Evolutionary conservation across 805 yeast genomes (phyloP).

Genomic region (Candida maris): DNA sequence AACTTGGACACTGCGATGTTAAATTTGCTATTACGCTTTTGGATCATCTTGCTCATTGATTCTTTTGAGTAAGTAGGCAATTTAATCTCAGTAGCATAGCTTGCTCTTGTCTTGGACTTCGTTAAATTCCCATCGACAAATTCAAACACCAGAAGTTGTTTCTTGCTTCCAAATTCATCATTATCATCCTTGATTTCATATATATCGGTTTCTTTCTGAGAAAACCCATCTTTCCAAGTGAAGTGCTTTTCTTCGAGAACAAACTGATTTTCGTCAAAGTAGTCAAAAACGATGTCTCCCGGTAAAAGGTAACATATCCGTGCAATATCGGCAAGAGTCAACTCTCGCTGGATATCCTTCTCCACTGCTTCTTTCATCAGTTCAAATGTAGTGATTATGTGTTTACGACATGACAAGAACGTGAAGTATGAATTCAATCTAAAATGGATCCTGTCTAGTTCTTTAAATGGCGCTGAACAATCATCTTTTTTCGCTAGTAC

Average conservation of each 20-base stretch:
- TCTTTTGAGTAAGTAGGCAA: conserved; percentile 50
- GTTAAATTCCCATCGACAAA: conserved; percentile 64
- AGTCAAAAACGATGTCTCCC: conserved; percentile 63
- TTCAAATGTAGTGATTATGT: conserved; percentile 55
- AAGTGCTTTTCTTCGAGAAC: conserved; percentile 43
- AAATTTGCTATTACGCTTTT: conserved; percentile 54
- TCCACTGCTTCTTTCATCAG: conserved; percentile 51
- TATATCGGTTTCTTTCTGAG: conserved; percentile 53
- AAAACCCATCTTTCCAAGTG: conserved; percentile 46
- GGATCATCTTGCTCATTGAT: conserved; percentile 58
- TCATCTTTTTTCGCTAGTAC: conserved; percentile 4
- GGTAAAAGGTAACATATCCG: conserved; percentile 61
- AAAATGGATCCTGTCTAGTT: conserved; percentile 46
- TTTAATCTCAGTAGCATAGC: conserved; percentile 42
- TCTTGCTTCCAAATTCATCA: conserved; percentile 30
- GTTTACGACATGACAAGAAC: conserved; percentile 57
- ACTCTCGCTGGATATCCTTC: conserved; percentile 40
- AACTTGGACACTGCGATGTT: conserved; percentile 35
- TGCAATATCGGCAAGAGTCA: conserved; percentile 57
- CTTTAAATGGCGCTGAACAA: conserved; percentile 34
- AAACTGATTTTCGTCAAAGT: conserved; percentile 71
- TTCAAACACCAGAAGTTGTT: conserved; percentile 67
- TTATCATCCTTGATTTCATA: conserved; percentile 44
- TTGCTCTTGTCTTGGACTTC: conserved; percentile 45
- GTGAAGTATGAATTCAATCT: conserved; percentile 58